Evolutionary conservation across 768 basidiomycete species (phyloP), one percentile per base, ranked within the genome.

Genomic region (Leccinum aurantiacum): DNA sequence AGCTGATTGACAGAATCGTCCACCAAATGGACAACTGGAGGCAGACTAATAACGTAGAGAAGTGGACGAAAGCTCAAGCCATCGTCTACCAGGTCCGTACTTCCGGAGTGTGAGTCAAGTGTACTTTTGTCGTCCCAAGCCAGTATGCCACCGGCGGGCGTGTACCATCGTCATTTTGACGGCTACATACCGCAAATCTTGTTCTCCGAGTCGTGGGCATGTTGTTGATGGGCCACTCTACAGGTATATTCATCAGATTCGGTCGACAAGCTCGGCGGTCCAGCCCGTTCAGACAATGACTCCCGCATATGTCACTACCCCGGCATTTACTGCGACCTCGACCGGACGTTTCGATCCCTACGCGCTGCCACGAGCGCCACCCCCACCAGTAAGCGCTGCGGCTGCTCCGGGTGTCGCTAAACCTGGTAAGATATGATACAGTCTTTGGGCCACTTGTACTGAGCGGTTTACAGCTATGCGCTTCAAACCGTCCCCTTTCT

Each of bases 401-500:
- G 64, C 79, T 38, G 59, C 65, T 52, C 33, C 67, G 46, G 41
- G 68, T 58, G 58, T 66, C 41, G 65, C 68, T 14, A 76, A 75
- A 56, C 68, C 66, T 46, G 53, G 73, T 70, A 63, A 66, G 63
- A 53, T 49, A 46, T 65, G 65, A 31, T 68, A 71, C 38, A 22
- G 6, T 22, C n/a, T 56, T 57, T n/a, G 25, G n/a, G 35, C 19
- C 29, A 55, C 33, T 22, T 54, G 54, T 47, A 58, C 57, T 69
- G 54, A 69, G 61, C 15, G 51, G 50, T 53, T 61, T 62, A 27
- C 62, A 90, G 91, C 70, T 22, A 84, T 93, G 48, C 84, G 83
- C 52, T 93, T 93, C 77, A 91, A 88, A 66, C 80, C 83, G 9
- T 93, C 92, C 0, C 91, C 92, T 0, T 94, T 93, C 71, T 88